phyloP scores from a whole-genome alignment of 164 flowering plant genomes.

The Vitis amurensis region DNA sequence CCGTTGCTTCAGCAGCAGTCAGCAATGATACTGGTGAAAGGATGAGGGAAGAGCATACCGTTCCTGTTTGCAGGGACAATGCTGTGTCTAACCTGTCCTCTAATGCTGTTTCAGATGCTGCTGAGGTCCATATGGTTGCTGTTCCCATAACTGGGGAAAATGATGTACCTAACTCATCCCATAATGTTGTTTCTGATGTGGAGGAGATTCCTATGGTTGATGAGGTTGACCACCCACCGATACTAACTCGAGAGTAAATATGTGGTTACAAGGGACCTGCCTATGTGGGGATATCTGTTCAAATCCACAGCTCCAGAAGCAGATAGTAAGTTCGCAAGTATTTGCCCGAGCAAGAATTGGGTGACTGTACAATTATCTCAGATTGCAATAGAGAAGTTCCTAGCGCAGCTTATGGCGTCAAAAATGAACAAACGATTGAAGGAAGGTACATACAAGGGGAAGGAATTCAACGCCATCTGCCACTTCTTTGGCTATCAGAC shows the following conservation, averaged over 20 bases:
- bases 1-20: conserved; percentile 6
- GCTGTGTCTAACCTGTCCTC: conserved; percentile 5
- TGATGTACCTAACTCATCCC: conserved; percentile 15
- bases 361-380: too few species aligned
- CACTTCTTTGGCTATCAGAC: too few species aligned
- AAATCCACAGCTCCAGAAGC: conserved; percentile 94
- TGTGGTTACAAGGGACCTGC: too few species aligned
- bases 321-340: conserved; percentile 33
- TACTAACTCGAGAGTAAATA: conserved; percentile 37
- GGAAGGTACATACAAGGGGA: too few species aligned
- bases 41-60: conserved; percentile 14
- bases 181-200: conserved; percentile 9
- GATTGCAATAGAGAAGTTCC: too few species aligned
- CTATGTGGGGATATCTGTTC: conserved; percentile 21
- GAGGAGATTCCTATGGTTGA: conserved; percentile 39
- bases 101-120: not conserved
- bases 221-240: conserved; percentile 42
- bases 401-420: too few species aligned
- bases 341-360: too few species aligned
- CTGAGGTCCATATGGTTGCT: conserved; percentile 5
- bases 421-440: too few species aligned
- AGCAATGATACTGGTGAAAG: conserved; percentile 7
- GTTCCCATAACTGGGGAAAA: conserved; percentile 12
- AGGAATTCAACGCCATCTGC: too few species aligned
- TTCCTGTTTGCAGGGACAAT: conserved; percentile 8